Base-by-base conservation (phyloP, 768 basidiomycete genomes). In the Russula griseocarnosa region DNA sequence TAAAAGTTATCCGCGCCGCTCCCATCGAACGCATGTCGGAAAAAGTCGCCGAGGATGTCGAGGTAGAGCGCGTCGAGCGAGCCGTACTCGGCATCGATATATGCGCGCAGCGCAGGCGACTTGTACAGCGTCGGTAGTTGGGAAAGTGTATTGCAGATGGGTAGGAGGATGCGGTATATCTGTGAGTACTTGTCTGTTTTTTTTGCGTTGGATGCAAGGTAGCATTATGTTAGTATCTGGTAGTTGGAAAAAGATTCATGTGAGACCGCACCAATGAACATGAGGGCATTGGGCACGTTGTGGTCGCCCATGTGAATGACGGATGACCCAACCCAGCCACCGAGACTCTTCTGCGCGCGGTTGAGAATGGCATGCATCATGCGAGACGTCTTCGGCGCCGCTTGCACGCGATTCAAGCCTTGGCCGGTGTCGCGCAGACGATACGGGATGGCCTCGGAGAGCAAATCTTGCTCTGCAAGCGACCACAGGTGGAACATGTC, bases 1-100 rank as follows among this genome's bases (percentile, higher is more conserved):
- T 88, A 92, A 77, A 90, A 92, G 73, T 91, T 92, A 71, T 92
- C 91, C 3, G 91, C 92, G n/a, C 92, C 92, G 28, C 88, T 90
- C 1, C 92, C 92, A 73, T 94, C 91, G 71, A 93, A 93, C 1
- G 86, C 92, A 69, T 94, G 92, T 54, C 87, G 79, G 76, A 93
- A 93, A 78, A 94, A 92, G 74, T 94, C 92, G 34, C 83, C 79
- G 53, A 93, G 76, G 68, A 94, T 88, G 64, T 92, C 90, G 56
- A 78, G 81, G 36, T 78, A 78, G 53, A 86, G 81, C 69, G 83
- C 83, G 9, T 92, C 92, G 11, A 77, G 73, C 18, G 88, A 88
- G 5, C 92, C 92, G 72, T 87, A 94, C 73, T 94, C 92, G 68
- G 83, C 81, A 44, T 93, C 88, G 40, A 93, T 86, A 73, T 91